Percentiles rank a stretch among this genome's conserved stretches.
These are phyloP conservation scores for Elymus sibiricus DNA, from an alignment of 176 grass and related monocot species.

Conservation along the genomic window DNA sequence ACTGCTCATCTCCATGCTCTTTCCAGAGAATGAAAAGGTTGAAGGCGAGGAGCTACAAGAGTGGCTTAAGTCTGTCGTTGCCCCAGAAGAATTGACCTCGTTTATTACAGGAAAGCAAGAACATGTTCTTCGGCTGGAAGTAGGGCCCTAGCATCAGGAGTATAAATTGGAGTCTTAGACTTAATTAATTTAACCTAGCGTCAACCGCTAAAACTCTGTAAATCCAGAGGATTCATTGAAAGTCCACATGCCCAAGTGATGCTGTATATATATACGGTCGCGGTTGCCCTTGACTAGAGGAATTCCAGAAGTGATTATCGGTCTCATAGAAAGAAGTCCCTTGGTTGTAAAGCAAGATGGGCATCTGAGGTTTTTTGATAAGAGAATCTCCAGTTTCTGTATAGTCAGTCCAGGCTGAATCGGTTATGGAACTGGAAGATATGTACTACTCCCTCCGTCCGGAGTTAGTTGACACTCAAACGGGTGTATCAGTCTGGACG, in stretches of 20 bases:
- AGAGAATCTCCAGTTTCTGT: background rate
- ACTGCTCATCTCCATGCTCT: background rate
- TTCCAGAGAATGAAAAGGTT: slow-evolving; percentile 94
- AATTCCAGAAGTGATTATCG: slow-evolving; percentile 23
- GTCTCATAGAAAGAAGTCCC: background rate
- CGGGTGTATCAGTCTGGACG: too few relatives aligned
- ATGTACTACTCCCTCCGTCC: too few relatives aligned
- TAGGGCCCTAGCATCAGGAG: slow-evolving; percentile 37
- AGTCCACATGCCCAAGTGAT: slow-evolving; percentile 26
- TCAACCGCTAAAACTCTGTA: slow-evolving; percentile 19
- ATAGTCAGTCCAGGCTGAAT: background rate
- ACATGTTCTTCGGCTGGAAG: slow-evolving; percentile 62
- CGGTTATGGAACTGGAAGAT: background rate
- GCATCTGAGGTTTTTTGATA: background rate
- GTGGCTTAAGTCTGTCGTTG: slow-evolving; percentile 95
- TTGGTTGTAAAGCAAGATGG: background rate
- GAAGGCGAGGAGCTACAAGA: slow-evolving; percentile 95
- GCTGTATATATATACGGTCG: slow-evolving; percentile 36
- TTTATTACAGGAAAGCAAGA: slow-evolving; percentile 74
- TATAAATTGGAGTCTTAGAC: slow-evolving; percentile 13
- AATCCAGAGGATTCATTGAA: slow-evolving; percentile 21
- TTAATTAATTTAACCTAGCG: slow-evolving; percentile 42
- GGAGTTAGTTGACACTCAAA: too few relatives aligned
- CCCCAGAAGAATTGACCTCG: slow-evolving; percentile 62
- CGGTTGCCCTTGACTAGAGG: background rate